Conservation (phyloP, 352 stramenopile genomes). For the Phytophthora hybrid region DNA sequence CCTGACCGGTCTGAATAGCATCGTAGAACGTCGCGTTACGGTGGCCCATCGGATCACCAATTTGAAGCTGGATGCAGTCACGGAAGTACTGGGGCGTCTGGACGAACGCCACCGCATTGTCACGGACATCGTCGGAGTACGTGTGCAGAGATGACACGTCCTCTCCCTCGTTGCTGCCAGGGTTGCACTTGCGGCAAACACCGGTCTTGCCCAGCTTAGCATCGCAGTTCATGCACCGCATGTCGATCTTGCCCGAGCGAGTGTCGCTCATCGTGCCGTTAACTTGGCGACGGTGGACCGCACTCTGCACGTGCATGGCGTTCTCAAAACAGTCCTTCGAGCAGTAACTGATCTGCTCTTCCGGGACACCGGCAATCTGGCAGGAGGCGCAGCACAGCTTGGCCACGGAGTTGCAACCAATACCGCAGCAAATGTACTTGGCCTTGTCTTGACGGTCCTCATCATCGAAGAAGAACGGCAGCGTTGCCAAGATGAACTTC, state of each 20-base stretch:
- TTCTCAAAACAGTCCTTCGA: conserved; percentile 91
- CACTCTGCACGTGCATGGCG: conserved; percentile 81
- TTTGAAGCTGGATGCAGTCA: conserved; percentile 84
- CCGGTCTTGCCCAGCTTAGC: conserved; percentile 75
- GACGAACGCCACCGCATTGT: conserved; percentile 85
- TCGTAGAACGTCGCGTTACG: conserved; percentile 90
- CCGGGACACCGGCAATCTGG: conserved; percentile 84
- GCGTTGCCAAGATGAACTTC: conserved; percentile 78
- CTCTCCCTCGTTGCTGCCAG: conserved; percentile 48
- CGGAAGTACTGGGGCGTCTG: conserved; percentile 90
- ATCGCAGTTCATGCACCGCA: conserved; percentile 81
- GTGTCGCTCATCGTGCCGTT: conserved; percentile 85
- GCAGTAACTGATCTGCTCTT: conserved; percentile 88
- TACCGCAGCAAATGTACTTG: conserved; percentile 81
- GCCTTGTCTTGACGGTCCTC: conserved; percentile 77
- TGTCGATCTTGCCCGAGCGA: conserved; percentile 68
- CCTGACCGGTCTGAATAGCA: conserved; percentile 86
- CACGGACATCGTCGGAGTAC: conserved; percentile 82
- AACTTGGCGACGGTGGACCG: conserved; percentile 82
- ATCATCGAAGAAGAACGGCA: conserved; percentile 87
- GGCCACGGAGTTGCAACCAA: conserved; percentile 77
- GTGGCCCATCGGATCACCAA: conserved; percentile 83
- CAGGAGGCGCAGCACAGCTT: conserved; percentile 88
- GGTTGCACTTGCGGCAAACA: conserved; percentile 82
- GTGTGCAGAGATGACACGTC: conserved; percentile 73